Conservation (phyloP, 2,329 filamentous ascomycete species). For the Helminthosporium solani region DNA sequence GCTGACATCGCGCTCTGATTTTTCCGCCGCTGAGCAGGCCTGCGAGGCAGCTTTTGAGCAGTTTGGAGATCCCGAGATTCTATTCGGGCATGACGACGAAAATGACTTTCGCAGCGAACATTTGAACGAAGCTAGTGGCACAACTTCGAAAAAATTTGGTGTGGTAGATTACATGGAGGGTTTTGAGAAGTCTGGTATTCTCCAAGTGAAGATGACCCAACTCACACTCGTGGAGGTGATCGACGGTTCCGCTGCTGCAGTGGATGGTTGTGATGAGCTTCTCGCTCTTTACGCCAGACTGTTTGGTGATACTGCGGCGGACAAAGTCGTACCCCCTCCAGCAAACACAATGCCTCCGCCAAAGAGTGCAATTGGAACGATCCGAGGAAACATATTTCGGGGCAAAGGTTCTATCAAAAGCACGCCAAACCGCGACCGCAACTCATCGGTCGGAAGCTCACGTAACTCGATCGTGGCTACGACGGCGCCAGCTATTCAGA, state of each 20-base stretch:
- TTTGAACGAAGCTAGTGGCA: conserved; percentile 50
- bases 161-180: conserved; percentile 78
- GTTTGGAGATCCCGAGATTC: conserved; percentile 69
- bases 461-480: conserved; percentile 30
- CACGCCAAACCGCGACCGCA: conserved; percentile 21
- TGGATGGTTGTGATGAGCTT: conserved; percentile 85
- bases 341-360: conserved; percentile 54
- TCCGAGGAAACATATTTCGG: conserved; percentile 78
- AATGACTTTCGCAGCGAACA: conserved; percentile 63
- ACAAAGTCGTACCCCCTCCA: conserved; percentile 41
- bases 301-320: conserved; percentile 62
- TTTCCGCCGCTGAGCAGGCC: conserved; percentile 72
- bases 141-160: conserved; percentile 41
- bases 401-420: conserved; percentile 33
- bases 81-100: conserved; percentile 65
- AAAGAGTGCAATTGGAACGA: conserved; percentile 63
- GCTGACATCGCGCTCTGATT: conserved; percentile 83
- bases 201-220: conserved; percentile 97
- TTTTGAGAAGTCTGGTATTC: conserved; percentile 78
- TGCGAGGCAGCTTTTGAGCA: conserved; percentile 92
- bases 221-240: conserved; percentile 78
- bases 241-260: conserved; percentile 80
- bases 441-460: conserved; percentile 27
- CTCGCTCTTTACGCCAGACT: conserved; percentile 77
- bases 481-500: conserved; percentile 69